phyloP scores from a whole-genome alignment of 257 asterid species.

The Asclepias syriaca region DNA sequence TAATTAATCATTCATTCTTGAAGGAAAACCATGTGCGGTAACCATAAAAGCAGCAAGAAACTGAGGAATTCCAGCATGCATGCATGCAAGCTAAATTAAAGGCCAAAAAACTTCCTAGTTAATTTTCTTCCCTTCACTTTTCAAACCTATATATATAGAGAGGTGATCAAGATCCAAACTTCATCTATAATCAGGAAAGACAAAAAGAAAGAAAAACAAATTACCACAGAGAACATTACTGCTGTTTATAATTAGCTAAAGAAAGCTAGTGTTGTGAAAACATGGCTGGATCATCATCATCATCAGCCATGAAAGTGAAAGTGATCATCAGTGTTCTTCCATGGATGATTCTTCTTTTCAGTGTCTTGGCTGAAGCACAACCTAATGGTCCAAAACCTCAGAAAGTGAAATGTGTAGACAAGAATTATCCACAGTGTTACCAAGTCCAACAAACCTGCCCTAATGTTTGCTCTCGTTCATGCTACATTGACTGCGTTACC shows the following conservation, averaged over 20 bases:
- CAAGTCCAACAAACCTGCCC: slow-evolving; percentile 40
- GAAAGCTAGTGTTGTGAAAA: no score
- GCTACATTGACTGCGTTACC: slow-evolving; percentile 40
- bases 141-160: slow-evolving; percentile 3
- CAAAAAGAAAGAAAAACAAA: neutral
- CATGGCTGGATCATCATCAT: slow-evolving; percentile 11
- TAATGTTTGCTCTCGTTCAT: slow-evolving; percentile 31
- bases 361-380: slow-evolving; percentile 29
- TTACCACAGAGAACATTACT: no score
- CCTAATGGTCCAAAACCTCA: slow-evolving; percentile 23
- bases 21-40: no score
- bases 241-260: no score
- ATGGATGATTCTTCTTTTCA: slow-evolving; percentile 21
- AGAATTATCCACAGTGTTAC: slow-evolving; percentile 33
- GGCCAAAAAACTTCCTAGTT: neutral
- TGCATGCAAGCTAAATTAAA: neutral
- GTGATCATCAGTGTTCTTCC: slow-evolving; percentile 5
- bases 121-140: slow-evolving; percentile 6
- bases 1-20: no score
- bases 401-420: slow-evolving; percentile 50
- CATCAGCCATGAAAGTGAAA: neutral
- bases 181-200: neutral
- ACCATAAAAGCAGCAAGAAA: no score
- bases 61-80: no score
- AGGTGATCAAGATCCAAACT: neutral